Base-by-base conservation (phyloP, 495 filamentous ascomycete species). In the Penicillium tannophilum region DNA sequence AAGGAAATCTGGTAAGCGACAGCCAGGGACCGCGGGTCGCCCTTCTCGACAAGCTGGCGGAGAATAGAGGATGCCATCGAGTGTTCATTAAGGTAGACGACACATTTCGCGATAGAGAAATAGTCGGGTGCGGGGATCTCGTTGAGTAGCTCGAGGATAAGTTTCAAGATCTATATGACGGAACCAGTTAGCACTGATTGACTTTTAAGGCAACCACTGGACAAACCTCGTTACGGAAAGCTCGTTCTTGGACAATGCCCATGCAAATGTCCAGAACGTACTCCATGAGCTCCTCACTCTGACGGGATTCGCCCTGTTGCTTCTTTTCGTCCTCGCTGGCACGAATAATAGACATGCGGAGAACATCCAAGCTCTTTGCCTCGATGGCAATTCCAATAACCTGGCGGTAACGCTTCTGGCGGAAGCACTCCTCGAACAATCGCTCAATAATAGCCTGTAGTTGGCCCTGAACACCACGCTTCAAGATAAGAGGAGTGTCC, bases 371-470 rank as follows among this genome's bases (percentile, higher is more conserved):
- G 65, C 91, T 94, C 70, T 92, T 90, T 31, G 95, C 95, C 68
- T 99, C 95, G 39, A 99, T 88, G 12, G 95, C 94, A 59, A 99
- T 97, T 52, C 95, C 95, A 58, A 99, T 93, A n/a, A 98, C 95
- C 72, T 98, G 95, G 56, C 91, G 85, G 76, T 97, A 99, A 51
- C 91, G 86, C 56, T 88, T 91, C 64, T 91, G 86, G 56, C 83
- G 79, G 67, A 96, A 90, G 74, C 94, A 97, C 69, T 84, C 89
- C 74, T 97, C 90, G 62, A 99, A 98, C 48, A 99, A 76, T 26
- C 90, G 83, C 70, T 96, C 86, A 55, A 98, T 93, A 24, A 96
- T 85, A 28, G 75, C 72, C 60, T 97, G 88, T 54, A 99, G 77
- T 42, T 88, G 89, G 24, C 82, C 80, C 68, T 93, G 88, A 5